Conservation (phyloP, 495 filamentous ascomycete species). For the Neurospora africana region DNA sequence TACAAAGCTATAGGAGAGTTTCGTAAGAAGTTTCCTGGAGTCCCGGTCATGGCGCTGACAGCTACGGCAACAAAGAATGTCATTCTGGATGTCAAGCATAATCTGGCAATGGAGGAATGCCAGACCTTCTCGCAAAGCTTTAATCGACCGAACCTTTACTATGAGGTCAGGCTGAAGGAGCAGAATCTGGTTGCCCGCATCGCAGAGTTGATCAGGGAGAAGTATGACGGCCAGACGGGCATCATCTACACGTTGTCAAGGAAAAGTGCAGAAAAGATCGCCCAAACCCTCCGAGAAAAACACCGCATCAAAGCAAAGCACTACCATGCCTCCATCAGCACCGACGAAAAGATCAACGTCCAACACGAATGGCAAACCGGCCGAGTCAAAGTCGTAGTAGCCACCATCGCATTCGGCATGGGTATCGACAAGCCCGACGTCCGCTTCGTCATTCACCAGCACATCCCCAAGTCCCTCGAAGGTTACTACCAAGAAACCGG, state of each 20-base stretch:
- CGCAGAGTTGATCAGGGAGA: slow-evolving; percentile 54
- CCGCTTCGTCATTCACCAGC: slow-evolving; percentile 88
- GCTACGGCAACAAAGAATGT: slow-evolving; percentile 93
- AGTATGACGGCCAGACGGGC: slow-evolving; percentile 63
- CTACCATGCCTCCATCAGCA: slow-evolving; percentile 73
- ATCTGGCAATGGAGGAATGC: slow-evolving; percentile 69
- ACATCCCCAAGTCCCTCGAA: slow-evolving; percentile 88
- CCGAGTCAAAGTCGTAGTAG: slow-evolving; percentile 77
- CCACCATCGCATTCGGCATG: slow-evolving; percentile 99
- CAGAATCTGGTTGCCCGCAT: slow-evolving; percentile 52
- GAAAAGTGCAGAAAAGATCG: slow-evolving; percentile 69
- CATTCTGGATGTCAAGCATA: slow-evolving; percentile 77
- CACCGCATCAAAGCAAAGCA: slow-evolving; percentile 63
- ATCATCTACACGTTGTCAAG: slow-evolving; percentile 93
- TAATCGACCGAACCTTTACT: slow-evolving; percentile 84
- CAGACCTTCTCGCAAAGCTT: slow-evolving; percentile 79
- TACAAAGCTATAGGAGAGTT: slow-evolving; percentile 78
- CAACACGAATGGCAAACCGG: slow-evolving; percentile 79
- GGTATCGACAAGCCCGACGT: slow-evolving; percentile 96
- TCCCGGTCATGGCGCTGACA: slow-evolving; percentile 89
- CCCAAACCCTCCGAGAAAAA: slow-evolving; percentile 48
- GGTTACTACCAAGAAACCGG: slow-evolving; percentile 98
- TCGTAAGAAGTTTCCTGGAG: slow-evolving; percentile 54
- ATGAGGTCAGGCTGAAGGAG: slow-evolving; percentile 58
- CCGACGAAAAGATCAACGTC: slow-evolving; percentile 50